Evolutionary conservation across 192 early-diverging fungal species (phyloP).

Genomic region (Radiomyces spectabilis): DNA sequence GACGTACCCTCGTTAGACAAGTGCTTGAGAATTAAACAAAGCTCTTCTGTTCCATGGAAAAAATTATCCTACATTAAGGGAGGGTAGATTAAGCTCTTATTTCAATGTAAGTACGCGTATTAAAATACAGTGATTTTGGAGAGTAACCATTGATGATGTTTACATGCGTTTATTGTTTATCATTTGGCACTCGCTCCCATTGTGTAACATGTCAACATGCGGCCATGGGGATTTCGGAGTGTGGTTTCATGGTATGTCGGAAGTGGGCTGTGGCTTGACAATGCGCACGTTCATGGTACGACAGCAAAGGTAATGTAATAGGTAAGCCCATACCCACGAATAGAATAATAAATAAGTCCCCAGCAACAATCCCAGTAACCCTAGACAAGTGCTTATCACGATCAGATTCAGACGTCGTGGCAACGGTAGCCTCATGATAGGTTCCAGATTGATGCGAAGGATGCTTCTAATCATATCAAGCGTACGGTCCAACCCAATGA

Average conservation of each 20-base stretch:
- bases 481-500: slow-evolving; percentile 6
- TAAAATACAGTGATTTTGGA: too few relatives aligned
- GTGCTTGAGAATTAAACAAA: too few relatives aligned
- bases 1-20: too few relatives aligned
- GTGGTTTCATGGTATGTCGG: neutral
- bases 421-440: neutral
- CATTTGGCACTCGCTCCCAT: too few relatives aligned
- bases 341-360: slow-evolving; percentile 18
- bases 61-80: too few relatives aligned
- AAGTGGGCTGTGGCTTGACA: neutral
- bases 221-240: too few relatives aligned
- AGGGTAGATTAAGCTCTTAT: too few relatives aligned
- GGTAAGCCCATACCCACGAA: slow-evolving; percentile 17
- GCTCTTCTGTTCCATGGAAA: too few relatives aligned
- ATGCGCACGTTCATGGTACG: neutral
- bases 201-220: too few relatives aligned
- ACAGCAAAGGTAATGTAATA: slow-evolving; percentile 4
- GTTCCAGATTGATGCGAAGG: neutral
- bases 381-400: neutral
- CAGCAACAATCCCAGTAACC: neutral
- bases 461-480: slow-evolving; percentile 4
- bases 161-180: too few relatives aligned
- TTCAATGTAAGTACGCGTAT: too few relatives aligned
- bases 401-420: neutral
- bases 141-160: too few relatives aligned